Evolutionary conservation across 352 stramenopile genomes (phyloP).

Genomic region (Phytophthora palmivora): DNA sequence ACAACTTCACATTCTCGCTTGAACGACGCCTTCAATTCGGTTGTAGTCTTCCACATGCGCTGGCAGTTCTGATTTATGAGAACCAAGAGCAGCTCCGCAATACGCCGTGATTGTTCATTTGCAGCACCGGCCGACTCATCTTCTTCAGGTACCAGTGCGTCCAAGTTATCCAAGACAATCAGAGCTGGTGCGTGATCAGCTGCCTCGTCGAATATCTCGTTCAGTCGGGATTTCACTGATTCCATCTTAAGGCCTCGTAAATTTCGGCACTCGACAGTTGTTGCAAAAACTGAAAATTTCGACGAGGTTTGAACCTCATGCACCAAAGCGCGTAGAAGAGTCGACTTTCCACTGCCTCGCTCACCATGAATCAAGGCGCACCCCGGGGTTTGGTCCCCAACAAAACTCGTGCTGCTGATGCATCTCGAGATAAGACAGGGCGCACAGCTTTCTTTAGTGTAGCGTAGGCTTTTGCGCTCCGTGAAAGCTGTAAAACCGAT

Average conservation of each 20-base stretch:
- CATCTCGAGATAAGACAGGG: slow-evolving; percentile 57
- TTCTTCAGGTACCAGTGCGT: slow-evolving; percentile 83
- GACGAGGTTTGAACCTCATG: slow-evolving; percentile 43
- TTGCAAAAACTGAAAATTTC: slow-evolving; percentile 48
- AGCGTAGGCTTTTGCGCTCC: slow-evolving; percentile 52
- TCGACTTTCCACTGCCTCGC: slow-evolving; percentile 83
- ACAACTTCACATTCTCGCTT: slow-evolving; percentile 48
- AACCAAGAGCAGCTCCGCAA: slow-evolving; percentile 77
- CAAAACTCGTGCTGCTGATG: slow-evolving; percentile 59
- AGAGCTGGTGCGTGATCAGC: slow-evolving; percentile 56
- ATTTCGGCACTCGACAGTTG: slow-evolving; percentile 70
- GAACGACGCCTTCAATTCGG: slow-evolving; percentile 63
- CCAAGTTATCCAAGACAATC: slow-evolving; percentile 85
- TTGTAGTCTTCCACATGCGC: slow-evolving; percentile 66
- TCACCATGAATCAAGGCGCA: slow-evolving; percentile 79
- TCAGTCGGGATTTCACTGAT: slow-evolving; percentile 72
- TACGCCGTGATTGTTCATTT: slow-evolving; percentile 89
- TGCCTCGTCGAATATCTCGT: slow-evolving; percentile 63
- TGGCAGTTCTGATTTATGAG: slow-evolving; percentile 60
- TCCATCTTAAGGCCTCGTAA: slow-evolving; percentile 90
- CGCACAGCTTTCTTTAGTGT: slow-evolving; percentile 53
- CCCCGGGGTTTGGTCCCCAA: slow-evolving; percentile 64
- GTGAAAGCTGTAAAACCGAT: slow-evolving; percentile 49
- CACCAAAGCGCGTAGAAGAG: slow-evolving; percentile 58
- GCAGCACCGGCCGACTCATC: slow-evolving; percentile 69